Evolutionary conservation across 1,284 basidiomycete species (phyloP).

Genomic region (Prillingera fragicola): DNA sequence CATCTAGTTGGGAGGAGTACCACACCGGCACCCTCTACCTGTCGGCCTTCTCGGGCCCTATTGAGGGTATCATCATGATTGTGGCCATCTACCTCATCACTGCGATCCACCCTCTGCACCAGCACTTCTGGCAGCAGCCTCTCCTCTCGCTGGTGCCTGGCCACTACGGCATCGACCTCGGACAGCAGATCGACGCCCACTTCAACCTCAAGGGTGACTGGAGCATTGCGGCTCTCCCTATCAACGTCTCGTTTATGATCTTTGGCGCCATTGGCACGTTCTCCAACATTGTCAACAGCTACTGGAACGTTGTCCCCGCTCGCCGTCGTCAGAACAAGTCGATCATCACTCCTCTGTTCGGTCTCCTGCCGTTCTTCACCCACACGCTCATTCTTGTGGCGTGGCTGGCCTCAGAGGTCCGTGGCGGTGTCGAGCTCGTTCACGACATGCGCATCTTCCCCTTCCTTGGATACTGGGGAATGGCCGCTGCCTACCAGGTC

Average conservation of each 20-base stretch:
- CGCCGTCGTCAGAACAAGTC: constrained; percentile 51
- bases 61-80: constrained; percentile 92
- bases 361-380: constrained; percentile 72
- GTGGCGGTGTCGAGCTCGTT: constrained; percentile 50
- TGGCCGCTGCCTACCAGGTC: constrained; percentile 61
- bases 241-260: constrained; percentile 85
- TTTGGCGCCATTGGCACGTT: constrained; percentile 69
- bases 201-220: constrained; percentile 27
- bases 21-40: constrained; percentile 87
- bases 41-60: constrained; percentile 90
- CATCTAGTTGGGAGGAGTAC: constrained; percentile 98
- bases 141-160: constrained; percentile 31
- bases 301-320: constrained; percentile 65
- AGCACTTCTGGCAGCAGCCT: constrained; percentile 64
- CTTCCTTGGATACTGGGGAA: constrained; percentile 86
- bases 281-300: constrained; percentile 78
- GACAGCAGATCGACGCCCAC: constrained; percentile 25
- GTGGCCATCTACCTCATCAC: constrained; percentile 71
- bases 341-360: constrained; percentile 58
- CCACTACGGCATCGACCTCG: constrained; percentile 14
- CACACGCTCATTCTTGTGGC: constrained; percentile 65
- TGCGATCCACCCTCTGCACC: constrained; percentile 56
- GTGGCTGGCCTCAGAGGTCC: constrained; percentile 67
- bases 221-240: constrained; percentile 54
- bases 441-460: constrained; percentile 66